Percentiles rank a stretch among this genome's conserved stretches.
Evolutionary conservation across 108 stramenopile genomes (phyloP).

Genomic region (Cyclotella baltica): DNA sequence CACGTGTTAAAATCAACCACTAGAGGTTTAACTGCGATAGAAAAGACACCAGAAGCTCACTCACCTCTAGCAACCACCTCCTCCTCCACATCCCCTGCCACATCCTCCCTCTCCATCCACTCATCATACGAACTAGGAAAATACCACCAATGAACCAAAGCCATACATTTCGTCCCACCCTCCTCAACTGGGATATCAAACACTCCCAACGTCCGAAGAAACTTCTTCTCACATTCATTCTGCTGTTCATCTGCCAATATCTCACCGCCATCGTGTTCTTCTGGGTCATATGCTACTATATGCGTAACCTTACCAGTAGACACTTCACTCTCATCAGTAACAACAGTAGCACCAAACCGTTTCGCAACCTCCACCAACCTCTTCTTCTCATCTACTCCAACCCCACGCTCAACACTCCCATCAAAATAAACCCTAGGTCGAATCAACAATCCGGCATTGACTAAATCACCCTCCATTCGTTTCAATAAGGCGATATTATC

Average conservation of each 20-base stretch:
- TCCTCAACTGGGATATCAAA: slow-evolving; percentile 26
- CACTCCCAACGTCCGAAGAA: slow-evolving; percentile 41
- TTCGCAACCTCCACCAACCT: slow-evolving; percentile 35
- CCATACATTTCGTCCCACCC: slow-evolving; percentile 17
- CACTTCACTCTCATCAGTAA: slow-evolving; percentile 19
- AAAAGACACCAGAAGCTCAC: background rate
- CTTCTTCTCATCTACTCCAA: slow-evolving; percentile 8
- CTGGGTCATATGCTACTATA: slow-evolving; percentile 51
- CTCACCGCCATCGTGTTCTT: slow-evolving; percentile 46
- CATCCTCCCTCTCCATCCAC: slow-evolving; percentile 55
- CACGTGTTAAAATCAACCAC: too few relatives aligned
- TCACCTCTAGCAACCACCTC: too few relatives aligned
- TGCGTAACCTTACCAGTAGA: slow-evolving; percentile 32
- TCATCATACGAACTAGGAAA: slow-evolving; percentile 55
- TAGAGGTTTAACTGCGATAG: background rate
- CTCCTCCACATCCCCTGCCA: slow-evolving; percentile 17
- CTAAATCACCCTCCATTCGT: slow-evolving; percentile 36
- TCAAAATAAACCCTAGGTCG: slow-evolving; percentile 49
- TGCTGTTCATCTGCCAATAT: slow-evolving; percentile 36
- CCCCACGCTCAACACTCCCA: slow-evolving; percentile 17
- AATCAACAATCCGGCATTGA: slow-evolving; percentile 29
- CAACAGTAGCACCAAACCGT: slow-evolving; percentile 24
- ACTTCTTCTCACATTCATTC: slow-evolving; percentile 34
- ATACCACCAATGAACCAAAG: slow-evolving; percentile 60
- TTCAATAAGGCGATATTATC: slow-evolving; percentile 43